These are phyloP conservation scores for Arthrobotrys pseudoclavata DNA, from an alignment of 2,329 filamentous ascomycete species.

Conservation along the genomic window DNA sequence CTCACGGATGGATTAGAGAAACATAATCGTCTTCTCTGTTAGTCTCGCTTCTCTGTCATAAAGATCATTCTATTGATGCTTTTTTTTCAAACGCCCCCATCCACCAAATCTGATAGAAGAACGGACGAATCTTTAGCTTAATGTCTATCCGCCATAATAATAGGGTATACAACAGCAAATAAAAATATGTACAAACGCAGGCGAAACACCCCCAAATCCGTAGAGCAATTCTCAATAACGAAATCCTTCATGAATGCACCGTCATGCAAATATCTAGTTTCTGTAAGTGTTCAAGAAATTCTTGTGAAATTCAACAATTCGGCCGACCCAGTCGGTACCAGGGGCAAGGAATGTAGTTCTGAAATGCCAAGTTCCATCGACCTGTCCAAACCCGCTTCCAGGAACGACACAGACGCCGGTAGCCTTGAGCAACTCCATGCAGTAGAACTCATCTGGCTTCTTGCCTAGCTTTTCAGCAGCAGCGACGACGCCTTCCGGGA, in stretches of 20 bases:
- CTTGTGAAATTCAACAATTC: slow-evolving; percentile 89
- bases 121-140: not conserved
- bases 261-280: slow-evolving; percentile 26
- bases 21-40: not conserved
- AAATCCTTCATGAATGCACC: not conserved
- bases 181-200: slow-evolving; percentile 40
- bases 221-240: not conserved
- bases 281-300: slow-evolving; percentile 86
- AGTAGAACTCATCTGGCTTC: slow-evolving; percentile 92
- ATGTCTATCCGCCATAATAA: slow-evolving; percentile 31
- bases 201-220: slow-evolving; percentile 4
- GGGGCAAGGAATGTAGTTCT: slow-evolving; percentile 96
- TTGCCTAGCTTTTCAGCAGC: slow-evolving; percentile 81
- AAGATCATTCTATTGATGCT: slow-evolving; percentile 24
- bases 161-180: slow-evolving; percentile 28
- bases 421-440: slow-evolving; percentile 87
- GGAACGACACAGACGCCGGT: slow-evolving; percentile 96
- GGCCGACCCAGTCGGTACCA: slow-evolving; percentile 91
- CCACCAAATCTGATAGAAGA: slow-evolving; percentile 2
- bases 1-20: slow-evolving; percentile 28
- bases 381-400: slow-evolving; percentile 93
- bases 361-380: slow-evolving; percentile 91
- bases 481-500: slow-evolving; percentile 81
- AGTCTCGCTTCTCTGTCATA: slow-evolving; percentile 5
- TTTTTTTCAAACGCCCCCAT: slow-evolving; percentile 22